phyloP scores from a whole-genome alignment of 2,329 filamentous ascomycete species.

The Diaporthe sp. region DNA sequence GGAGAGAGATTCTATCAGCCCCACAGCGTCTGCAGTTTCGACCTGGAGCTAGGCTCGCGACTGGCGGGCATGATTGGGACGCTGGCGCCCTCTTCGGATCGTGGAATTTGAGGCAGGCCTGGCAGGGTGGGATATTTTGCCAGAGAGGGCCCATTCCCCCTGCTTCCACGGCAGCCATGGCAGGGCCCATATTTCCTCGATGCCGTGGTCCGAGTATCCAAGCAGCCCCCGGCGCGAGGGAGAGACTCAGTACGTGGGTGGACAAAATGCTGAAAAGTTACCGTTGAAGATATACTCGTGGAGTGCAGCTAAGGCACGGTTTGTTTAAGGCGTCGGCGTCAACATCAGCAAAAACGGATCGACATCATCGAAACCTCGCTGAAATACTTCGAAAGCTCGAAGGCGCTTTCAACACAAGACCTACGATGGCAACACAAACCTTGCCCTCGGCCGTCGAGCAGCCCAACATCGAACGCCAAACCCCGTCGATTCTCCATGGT shows the following conservation, averaged over 20 bases:
- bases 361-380: constrained; percentile 7
- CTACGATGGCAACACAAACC: constrained; percentile 25
- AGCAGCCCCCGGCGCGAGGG: constrained; percentile 26
- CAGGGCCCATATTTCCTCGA: constrained; percentile 7
- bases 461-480: constrained; percentile 43
- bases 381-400: constrained; percentile 27
- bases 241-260: not conserved
- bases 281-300: not conserved
- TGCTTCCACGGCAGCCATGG: constrained; percentile 5
- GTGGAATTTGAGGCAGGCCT: not conserved
- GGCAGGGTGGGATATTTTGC: not conserved
- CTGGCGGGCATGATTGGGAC: not conserved
- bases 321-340: not conserved
- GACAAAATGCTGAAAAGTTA: not conserved
- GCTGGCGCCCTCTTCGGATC: not conserved
- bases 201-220: constrained; percentile 19
- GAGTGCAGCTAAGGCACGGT: not conserved
- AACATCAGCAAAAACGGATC: constrained; percentile 16
- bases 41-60: not conserved
- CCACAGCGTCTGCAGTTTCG: not conserved
- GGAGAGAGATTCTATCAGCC: not conserved
- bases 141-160: not conserved
- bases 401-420: constrained; percentile 7
- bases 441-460: constrained; percentile 27
- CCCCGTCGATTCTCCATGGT: constrained; percentile 72